Conservation (phyloP, 202 grass and related monocot genomes). For the Saccharum hybrid region DNA sequence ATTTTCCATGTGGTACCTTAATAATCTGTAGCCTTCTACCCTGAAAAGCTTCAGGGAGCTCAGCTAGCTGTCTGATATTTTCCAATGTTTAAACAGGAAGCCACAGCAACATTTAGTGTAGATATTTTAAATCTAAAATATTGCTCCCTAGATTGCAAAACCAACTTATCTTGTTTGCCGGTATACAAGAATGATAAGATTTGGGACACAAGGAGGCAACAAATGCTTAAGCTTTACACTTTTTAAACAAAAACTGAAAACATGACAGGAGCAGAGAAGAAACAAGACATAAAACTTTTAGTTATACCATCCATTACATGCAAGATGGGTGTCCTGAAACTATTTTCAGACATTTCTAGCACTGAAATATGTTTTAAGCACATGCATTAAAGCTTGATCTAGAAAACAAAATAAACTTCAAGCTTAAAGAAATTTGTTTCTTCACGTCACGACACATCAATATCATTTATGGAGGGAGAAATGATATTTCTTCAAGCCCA, state of each 20-base stretch:
- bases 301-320: background rate
- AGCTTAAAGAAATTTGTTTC: background rate
- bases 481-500: background rate
- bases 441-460: background rate
- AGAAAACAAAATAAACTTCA: background rate
- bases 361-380: background rate
- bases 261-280: background rate
- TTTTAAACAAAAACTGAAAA: slow-evolving; percentile 2
- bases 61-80: background rate
- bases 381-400: background rate
- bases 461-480: background rate
- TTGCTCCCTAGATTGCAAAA: background rate
- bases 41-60: background rate
- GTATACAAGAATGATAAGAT: background rate
- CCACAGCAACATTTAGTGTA: background rate
- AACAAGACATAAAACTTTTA: background rate
- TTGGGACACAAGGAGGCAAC: background rate
- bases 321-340: background rate
- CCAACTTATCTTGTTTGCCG: background rate
- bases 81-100: background rate
- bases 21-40: background rate
- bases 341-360: background rate
- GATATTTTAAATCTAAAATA: background rate
- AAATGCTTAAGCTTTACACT: background rate
- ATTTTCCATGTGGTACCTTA: background rate